Conservation (phyloP, 495 filamentous ascomycete genomes). For the Umbilicaria muhlenbergii region DNA sequence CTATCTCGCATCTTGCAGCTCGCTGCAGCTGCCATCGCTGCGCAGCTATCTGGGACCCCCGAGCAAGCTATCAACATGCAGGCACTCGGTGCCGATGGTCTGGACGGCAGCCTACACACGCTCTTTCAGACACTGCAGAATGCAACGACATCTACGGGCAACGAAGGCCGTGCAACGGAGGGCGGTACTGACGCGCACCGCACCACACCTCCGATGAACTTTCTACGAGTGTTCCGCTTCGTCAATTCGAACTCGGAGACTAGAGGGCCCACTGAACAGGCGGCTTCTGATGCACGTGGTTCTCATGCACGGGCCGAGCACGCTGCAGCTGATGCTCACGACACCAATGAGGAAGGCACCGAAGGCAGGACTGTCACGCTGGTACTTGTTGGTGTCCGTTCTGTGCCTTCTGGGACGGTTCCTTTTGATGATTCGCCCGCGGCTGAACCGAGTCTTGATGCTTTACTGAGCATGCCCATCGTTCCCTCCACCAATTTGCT, state of each 20-base stretch:
- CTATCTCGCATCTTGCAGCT: constrained; percentile 41
- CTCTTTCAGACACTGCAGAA: constrained; percentile 42
- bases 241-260: constrained; percentile 28
- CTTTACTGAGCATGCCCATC: constrained; percentile 36
- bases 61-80: constrained; percentile 42
- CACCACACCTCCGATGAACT: constrained; percentile 36
- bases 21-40: constrained; percentile 43
- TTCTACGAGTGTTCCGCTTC: constrained; percentile 45
- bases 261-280: constrained; percentile 4
- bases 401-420: constrained; percentile 39
- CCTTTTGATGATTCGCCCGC: constrained; percentile 28
- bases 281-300: constrained; percentile 10
- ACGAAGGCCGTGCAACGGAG: constrained; percentile 12
- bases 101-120: constrained; percentile 39
- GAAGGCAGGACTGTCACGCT: constrained; percentile 51
- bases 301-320: constrained; percentile 9
- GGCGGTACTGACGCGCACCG: constrained; percentile 17
- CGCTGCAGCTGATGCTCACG: constrained; percentile 23
- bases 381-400: constrained; percentile 59
- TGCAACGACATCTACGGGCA: constrained; percentile 26
- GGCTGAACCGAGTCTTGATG: constrained; percentile 30
- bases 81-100: constrained; percentile 37
- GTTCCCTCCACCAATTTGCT: constrained; percentile 38
- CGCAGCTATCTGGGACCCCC: constrained; percentile 39
- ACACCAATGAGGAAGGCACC: constrained; percentile 26